These are phyloP conservation scores for Plasmodium ovale DNA, from an alignment of 169 alveolate genomes.

Conservation along the genomic window DNA sequence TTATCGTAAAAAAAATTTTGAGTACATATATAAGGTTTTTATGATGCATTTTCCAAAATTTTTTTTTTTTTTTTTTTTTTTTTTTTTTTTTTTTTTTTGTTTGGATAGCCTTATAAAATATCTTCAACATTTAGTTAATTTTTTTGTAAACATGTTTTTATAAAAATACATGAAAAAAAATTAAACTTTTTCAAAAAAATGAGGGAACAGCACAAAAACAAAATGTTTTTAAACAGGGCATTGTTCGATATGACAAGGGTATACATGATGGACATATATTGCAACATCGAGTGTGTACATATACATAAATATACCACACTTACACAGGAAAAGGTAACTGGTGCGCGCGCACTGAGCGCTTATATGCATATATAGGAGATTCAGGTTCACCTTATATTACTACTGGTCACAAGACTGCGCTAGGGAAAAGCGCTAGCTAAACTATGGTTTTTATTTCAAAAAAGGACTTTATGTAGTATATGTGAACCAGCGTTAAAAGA, in stretches of 20 bases:
- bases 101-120: neutral
- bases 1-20: neutral
- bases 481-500: conserved; percentile 52
- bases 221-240: conserved; percentile 2
- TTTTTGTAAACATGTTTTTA: conserved; percentile 14
- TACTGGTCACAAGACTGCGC: too few relatives aligned
- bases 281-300: too few relatives aligned
- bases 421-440: neutral
- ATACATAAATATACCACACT: too few relatives aligned
- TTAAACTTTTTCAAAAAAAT: conserved; percentile 25
- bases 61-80: too few relatives aligned
- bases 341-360: too few relatives aligned
- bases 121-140: neutral
- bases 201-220: conserved; percentile 23
- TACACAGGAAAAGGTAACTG: too few relatives aligned
- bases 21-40: too few relatives aligned
- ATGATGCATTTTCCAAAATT: too few relatives aligned
- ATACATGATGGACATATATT: neutral
- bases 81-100: conserved; percentile 1
- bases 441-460: conserved; percentile 76
- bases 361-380: too few relatives aligned
- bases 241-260: neutral
- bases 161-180: conserved; percentile 27
- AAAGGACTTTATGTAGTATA: conserved; percentile 67
- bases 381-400: too few relatives aligned